Evolutionary conservation across 225 moss, liverwort and hornwort species (phyloP).

Genomic region (Sphagnum tenellum): DNA sequence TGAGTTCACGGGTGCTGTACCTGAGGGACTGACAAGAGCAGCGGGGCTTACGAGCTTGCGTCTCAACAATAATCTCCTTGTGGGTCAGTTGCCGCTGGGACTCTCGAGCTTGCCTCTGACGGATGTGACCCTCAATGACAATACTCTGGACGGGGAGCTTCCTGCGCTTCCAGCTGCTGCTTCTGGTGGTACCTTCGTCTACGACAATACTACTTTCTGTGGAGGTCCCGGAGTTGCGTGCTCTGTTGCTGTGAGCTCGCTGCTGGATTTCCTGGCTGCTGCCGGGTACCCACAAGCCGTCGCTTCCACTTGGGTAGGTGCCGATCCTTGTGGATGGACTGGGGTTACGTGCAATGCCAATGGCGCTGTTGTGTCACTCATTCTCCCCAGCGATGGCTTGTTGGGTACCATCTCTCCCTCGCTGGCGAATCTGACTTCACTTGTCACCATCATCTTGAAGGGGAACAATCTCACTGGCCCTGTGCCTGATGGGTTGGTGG

Average conservation of each 20-base stretch:
- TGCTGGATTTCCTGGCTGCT: slow-evolving; percentile 53
- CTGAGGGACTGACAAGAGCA: slow-evolving; percentile 44
- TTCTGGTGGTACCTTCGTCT: slow-evolving; percentile 1
- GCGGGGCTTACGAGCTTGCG: slow-evolving; percentile 40
- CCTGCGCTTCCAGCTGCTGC: slow-evolving; percentile 21
- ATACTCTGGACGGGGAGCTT: slow-evolving; percentile 51
- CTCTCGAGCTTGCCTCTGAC: slow-evolving; percentile 36
- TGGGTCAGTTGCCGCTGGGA: slow-evolving; percentile 53
- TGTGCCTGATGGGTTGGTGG: slow-evolving; percentile 38
- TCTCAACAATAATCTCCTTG: slow-evolving; percentile 68
- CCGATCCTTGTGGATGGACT: slow-evolving; percentile 57
- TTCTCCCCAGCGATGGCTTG: slow-evolving; percentile 32
- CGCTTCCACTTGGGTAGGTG: slow-evolving; percentile 51
- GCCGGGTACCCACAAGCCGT: slow-evolving; percentile 43
- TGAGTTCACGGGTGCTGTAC: slow-evolving; percentile 60
- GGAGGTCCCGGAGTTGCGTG: slow-evolving; percentile 29
- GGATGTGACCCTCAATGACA: slow-evolving; percentile 31
- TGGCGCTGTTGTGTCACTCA: slow-evolving; percentile 22
- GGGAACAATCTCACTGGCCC: slow-evolving; percentile 47
- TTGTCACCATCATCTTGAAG: slow-evolving; percentile 44
- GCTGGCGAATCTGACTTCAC: slow-evolving; percentile 43
- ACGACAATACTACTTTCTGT: slow-evolving; percentile 33
- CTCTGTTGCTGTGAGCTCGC: slow-evolving; percentile 34
- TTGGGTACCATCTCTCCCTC: slow-evolving; percentile 50
- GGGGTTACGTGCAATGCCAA: slow-evolving; percentile 43